Percentiles rank a stretch among this genome's conserved stretches.
These are phyloP conservation scores for Phytophthora citrophthora DNA, from an alignment of 352 stramenopile genomes.

Conservation along the genomic window DNA sequence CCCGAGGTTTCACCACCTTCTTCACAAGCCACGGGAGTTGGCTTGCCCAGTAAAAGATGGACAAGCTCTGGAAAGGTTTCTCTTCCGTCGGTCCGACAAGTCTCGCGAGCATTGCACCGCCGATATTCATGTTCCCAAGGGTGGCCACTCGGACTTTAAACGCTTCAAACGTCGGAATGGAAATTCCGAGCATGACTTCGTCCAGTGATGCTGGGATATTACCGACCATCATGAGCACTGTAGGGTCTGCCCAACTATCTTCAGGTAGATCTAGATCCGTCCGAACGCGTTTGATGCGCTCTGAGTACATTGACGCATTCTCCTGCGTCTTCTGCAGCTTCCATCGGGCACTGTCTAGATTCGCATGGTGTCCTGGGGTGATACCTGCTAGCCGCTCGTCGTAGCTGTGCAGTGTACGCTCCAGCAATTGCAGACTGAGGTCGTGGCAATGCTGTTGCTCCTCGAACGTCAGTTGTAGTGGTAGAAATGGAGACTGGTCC, in stretches of 20 bases:
- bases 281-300: conserved; percentile 32
- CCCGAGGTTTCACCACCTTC: conserved; percentile 47
- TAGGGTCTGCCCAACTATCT: conserved; percentile 38
- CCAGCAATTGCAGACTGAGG: conserved; percentile 40
- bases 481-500: conserved; percentile 40
- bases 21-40: conserved; percentile 45
- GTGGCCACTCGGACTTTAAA: conserved; percentile 40
- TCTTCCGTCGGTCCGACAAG: conserved; percentile 45
- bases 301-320: conserved; percentile 41
- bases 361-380: conserved; percentile 26
- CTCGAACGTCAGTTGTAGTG: conserved; percentile 33
- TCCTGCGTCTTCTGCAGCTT: conserved; percentile 43
- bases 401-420: conserved; percentile 45
- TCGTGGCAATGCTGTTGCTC: conserved; percentile 44
- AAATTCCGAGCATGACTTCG: conserved; percentile 69
- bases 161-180: conserved; percentile 46
- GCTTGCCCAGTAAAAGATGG: conserved; percentile 52
- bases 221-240: conserved; percentile 47
- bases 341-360: conserved; percentile 42
- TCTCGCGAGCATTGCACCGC: conserved; percentile 61
- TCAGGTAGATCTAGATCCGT: conserved; percentile 37
- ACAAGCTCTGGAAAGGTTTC: conserved; percentile 53
- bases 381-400: conserved; percentile 36
- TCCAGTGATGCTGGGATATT: conserved; percentile 53
- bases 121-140: conserved; percentile 29